These are phyloP conservation scores for Brassica napus DNA, from an alignment of 345 rosid species.

Conservation along the genomic window DNA sequence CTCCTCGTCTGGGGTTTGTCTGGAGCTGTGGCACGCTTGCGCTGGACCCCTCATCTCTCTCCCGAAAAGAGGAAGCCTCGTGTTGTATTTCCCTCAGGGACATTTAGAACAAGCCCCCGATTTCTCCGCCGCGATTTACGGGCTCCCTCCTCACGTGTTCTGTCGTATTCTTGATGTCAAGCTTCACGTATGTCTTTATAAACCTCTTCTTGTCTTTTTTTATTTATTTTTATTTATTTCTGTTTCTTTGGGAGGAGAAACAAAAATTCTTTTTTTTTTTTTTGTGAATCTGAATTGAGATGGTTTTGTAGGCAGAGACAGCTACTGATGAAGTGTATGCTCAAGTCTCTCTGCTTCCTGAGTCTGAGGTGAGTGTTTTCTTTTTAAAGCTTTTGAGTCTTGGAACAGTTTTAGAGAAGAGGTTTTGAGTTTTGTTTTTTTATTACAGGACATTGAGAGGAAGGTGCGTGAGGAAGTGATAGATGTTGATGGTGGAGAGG, in stretches of 20 bases:
- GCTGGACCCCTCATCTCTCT: slow-evolving; percentile 96
- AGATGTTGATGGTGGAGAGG: background rate
- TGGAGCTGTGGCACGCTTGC: slow-evolving; percentile 99
- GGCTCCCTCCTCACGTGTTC: slow-evolving; percentile 74
- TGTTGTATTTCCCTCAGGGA: slow-evolving; percentile 94
- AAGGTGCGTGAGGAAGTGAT: background rate
- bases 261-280: background rate
- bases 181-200: slow-evolving; percentile 61
- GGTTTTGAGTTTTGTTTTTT: background rate
- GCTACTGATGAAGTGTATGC: slow-evolving; percentile 92
- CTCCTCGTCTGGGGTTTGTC: slow-evolving; percentile 67
- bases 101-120: slow-evolving; percentile 85
- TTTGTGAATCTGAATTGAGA: background rate
- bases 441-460: background rate
- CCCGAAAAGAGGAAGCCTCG: slow-evolving; percentile 79
- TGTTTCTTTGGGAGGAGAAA: background rate
- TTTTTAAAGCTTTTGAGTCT: background rate
- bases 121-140: slow-evolving; percentile 61
- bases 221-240: slow-evolving; percentile 1
- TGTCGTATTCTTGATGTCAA: slow-evolving; percentile 95
- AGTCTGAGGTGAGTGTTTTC: slow-evolving; percentile 59
- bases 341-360: slow-evolving; percentile 85
- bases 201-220: background rate
- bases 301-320: slow-evolving; percentile 74
- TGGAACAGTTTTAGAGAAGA: background rate